Percentiles rank a stretch among this genome's conserved stretches.
Conservation (phyloP, 768 basidiomycete species). For the Mycena belliarum region DNA sequence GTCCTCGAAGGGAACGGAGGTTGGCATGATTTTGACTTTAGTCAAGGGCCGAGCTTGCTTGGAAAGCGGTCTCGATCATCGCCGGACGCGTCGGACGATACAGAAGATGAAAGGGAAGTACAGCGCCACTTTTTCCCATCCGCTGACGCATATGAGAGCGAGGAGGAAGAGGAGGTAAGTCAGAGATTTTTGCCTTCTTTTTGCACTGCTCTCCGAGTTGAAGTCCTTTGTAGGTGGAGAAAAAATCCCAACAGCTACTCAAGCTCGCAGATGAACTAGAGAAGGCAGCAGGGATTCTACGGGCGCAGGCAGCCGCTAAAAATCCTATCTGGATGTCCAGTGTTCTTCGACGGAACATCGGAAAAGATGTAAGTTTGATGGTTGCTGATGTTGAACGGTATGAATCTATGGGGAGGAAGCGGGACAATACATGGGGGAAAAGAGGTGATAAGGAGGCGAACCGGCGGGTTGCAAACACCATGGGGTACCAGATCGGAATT, state of each 20-base stretch:
- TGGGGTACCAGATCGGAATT: slow-evolving; percentile 17
- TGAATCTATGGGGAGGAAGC: slow-evolving; percentile 18
- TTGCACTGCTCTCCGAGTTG: background rate
- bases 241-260: background rate
- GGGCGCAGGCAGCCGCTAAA: slow-evolving; percentile 3
- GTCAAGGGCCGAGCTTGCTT: background rate
- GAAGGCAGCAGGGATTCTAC: background rate
- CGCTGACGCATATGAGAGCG: background rate
- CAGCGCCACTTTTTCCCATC: slow-evolving; percentile 10
- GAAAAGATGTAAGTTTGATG: slow-evolving; percentile 17
- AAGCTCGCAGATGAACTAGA: background rate
- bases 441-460: slow-evolving; percentile 5
- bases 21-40: slow-evolving; percentile 10
- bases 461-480: slow-evolving; percentile 20
- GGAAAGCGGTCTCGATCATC: slow-evolving; percentile 5
- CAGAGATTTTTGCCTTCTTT: background rate
- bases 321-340: slow-evolving; percentile 20
- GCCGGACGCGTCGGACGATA: background rate
- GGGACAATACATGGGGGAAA: slow-evolving; percentile 24
- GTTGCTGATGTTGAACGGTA: slow-evolving; percentile 21
- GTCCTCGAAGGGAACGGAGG: slow-evolving; percentile 10
- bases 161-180: slow-evolving; percentile 19
- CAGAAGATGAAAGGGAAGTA: slow-evolving; percentile 3
- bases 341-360: slow-evolving; percentile 9
- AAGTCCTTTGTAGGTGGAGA: background rate